Evolutionary conservation across 1,284 basidiomycete species (phyloP).

Genomic region (Phenoliferia sp.): DNA sequence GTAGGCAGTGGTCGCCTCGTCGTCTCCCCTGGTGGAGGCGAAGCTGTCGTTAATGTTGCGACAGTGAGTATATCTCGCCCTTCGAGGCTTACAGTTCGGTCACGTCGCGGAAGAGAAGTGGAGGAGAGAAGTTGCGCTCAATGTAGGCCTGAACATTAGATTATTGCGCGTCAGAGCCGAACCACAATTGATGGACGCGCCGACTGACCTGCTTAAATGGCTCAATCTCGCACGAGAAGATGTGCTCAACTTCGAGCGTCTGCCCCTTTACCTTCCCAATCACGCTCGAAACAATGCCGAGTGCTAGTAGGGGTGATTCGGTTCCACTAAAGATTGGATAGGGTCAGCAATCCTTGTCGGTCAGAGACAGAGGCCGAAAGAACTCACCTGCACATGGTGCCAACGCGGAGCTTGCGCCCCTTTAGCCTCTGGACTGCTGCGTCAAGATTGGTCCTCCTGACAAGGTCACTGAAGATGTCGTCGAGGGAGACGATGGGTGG

Average conservation of each 20-base stretch:
- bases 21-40: constrained; percentile 47
- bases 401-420: constrained; percentile 82
- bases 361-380: too few relatives aligned
- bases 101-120: constrained; percentile 87
- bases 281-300: constrained; percentile 72
- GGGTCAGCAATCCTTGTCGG: not conserved
- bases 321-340: constrained; percentile 61
- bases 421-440: constrained; percentile 63
- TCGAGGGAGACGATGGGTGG: constrained; percentile 80
- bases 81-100: constrained; percentile 78
- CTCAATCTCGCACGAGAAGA: constrained; percentile 96
- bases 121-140: constrained; percentile 85
- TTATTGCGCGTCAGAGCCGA: too few relatives aligned
- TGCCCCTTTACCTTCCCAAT: constrained; percentile 65
- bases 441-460: constrained; percentile 53
- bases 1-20: constrained; percentile 69
- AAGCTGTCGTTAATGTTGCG: constrained; percentile 18
- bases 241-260: constrained; percentile 73
- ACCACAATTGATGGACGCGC: not conserved
- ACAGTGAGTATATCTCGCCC: too few relatives aligned
- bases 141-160: constrained; percentile 59
- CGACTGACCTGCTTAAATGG: constrained; percentile 79
- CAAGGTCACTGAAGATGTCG: constrained; percentile 79
- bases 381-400: constrained; percentile 75
- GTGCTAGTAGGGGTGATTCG: constrained; percentile 84